Conservation (phyloP, 257 asterid species). For the Capsicum pubescens region DNA sequence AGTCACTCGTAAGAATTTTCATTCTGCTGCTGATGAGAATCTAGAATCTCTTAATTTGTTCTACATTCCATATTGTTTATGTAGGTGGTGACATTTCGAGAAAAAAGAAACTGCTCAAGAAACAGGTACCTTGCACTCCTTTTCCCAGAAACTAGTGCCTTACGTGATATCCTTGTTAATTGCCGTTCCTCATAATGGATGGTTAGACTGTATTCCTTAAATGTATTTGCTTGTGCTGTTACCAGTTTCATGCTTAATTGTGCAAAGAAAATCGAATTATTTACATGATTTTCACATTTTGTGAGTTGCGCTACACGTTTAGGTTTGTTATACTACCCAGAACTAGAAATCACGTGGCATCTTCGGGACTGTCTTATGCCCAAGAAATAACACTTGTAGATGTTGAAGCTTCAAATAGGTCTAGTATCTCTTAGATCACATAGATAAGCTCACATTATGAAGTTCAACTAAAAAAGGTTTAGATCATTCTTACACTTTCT, state of each 20-base stretch:
- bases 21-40: not conserved
- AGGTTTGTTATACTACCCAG: not conserved
- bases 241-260: constrained; percentile 5
- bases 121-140: constrained; percentile 60
- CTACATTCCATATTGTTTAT: constrained; percentile 29
- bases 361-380: not conserved
- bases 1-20: not conserved
- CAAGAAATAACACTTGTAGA: not conserved
- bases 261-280: not conserved
- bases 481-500: too few relatives aligned
- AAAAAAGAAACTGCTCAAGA: constrained; percentile 89
- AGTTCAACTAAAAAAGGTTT: too few relatives aligned
- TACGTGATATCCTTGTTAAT: not conserved
- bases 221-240: not conserved
- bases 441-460: too few relatives aligned
- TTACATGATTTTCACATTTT: not conserved
- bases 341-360: constrained; percentile 7
- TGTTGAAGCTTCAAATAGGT: not conserved
- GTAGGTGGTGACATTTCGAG: constrained; percentile 95
- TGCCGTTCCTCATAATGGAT: not conserved
- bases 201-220: constrained; percentile 1
- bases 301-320: not conserved
- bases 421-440: too few relatives aligned
- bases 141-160: not conserved
- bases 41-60: not conserved